Percentiles rank a stretch among this genome's conserved stretches.
phyloP scores from a whole-genome alignment of 1,139 yeast genomes.

The Suhomyces bokatorum region DNA sequence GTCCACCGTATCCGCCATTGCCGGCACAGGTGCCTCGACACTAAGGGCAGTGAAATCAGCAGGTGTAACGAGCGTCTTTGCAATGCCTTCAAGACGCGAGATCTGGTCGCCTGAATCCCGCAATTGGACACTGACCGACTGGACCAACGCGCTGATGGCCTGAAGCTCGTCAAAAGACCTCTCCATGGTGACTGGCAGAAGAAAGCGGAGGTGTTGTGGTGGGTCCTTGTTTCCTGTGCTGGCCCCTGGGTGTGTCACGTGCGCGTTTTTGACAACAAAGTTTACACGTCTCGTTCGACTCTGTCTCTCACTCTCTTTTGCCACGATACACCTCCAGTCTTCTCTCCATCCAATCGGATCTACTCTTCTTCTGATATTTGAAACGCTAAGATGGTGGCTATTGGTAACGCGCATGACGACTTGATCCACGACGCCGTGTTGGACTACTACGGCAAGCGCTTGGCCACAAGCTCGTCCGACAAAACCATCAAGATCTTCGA shows the following conservation, averaged over 20 bases:
- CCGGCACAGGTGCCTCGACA: background rate
- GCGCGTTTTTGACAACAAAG: constrained; percentile 2
- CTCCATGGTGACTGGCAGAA: constrained; percentile 17
- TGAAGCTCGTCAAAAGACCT: constrained; percentile 26
- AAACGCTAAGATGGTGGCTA: constrained; percentile 54
- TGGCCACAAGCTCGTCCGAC: constrained; percentile 95
- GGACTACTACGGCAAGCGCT: constrained; percentile 92
- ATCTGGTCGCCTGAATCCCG: constrained; percentile 25
- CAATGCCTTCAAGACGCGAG: constrained; percentile 22
- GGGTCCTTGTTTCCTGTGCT: too few relatives aligned
- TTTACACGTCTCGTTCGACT: constrained; percentile 8
- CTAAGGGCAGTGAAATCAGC: constrained; percentile 16
- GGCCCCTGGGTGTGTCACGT: constrained; percentile 1
- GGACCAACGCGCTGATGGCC: constrained; percentile 24
- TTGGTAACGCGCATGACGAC: constrained; percentile 83
- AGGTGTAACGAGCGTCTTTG: constrained; percentile 25
- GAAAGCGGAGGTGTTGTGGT: too few relatives aligned
- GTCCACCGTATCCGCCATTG: background rate
- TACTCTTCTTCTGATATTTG: background rate
- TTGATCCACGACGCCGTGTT: constrained; percentile 95
- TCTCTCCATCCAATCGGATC: background rate
- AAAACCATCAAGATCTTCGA: constrained; percentile 91
- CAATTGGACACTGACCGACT: constrained; percentile 23
- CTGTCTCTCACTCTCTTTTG: background rate
- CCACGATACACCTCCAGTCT: constrained; percentile 1